Evolutionary conservation across 2,329 filamentous ascomycete genomes (phyloP), one percentile per base, ranked within the genome.

Genomic region (Diaporthe sp.): DNA sequence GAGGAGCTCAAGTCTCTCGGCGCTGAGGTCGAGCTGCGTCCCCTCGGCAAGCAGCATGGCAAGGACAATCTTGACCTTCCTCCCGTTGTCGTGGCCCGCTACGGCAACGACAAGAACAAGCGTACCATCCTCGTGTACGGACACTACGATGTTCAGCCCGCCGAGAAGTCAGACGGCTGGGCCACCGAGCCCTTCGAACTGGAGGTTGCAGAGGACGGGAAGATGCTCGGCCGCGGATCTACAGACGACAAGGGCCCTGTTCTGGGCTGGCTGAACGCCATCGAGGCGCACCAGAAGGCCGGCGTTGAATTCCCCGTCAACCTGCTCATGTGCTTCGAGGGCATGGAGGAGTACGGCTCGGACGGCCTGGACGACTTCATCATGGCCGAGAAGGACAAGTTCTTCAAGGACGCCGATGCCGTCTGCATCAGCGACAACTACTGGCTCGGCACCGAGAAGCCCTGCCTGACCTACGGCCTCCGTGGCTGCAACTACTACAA

Each of bases 341-440:
- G 97, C 65, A 99, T 99, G 97, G 97, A 99, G 86, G 97, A 99
- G 87, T 98, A 97, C 83, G 97, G 97, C 68, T 98, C 96, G 0
- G 96, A 98, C 83, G 97, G 97, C 50, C 89, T 99, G 72, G 97
- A 99, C 81, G 96, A 98, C 79, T 94, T 98, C 78, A 98, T 99
- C 85, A 89, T 94, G 78, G 92, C 91, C 61, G 97, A 99, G 86
- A 95, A 94, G 78, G 95, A 97, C 86, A 94, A 94, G 80, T 98
- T 93, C 88, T 99, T 99, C 87, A 95, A 95, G 81, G 96, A 98
- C 80, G 92, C 95, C 47, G 97, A 99, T 78, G 97, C 96, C 8
- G 95, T 98, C 75, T 99, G 97, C 87, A 99, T 99, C 82, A 98
- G 95, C 63, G 97, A 99, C 85, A 99, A 99, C 90, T 99, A 99